Base-by-base conservation (phyloP, 345 rosid species). In the Boechera retrofracta region DNA sequence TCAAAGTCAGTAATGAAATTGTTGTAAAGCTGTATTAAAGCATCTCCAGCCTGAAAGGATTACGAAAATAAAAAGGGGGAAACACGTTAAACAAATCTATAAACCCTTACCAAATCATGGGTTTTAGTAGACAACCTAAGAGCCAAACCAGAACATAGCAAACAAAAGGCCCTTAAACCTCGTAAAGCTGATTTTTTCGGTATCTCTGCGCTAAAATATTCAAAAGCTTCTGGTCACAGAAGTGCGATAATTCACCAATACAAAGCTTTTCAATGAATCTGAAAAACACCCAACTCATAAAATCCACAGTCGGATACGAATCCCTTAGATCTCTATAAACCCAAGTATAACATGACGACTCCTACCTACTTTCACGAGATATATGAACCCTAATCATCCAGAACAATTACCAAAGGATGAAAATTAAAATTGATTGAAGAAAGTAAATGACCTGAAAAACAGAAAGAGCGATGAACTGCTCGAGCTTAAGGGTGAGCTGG, bases 401-500 rank as follows among this genome's bases (percentile, higher is more conserved):
- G 55, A 33, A 29, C 6, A 45, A 28, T 26, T 42, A 69, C 10
- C 5, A 53, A 74, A 45, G 4, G 62, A 59, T 38, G 29, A 21
- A 10, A 58, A 39, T 9, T 39, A 8, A 2, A 39, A 39, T 39
- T 12, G 42, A 65, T 32, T 66, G 4, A 18, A 33, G 7, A 11
- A 9, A 32, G 11, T 39, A 9, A 39, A 0, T 29, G 64, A 91
- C 97, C 97, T 92, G 95, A 60, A 86, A 88, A 77, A 86, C 87
- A 10, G 95, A 83, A 69, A 85, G 97, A 48, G 98, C 81, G 58
- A 92, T 87, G 86, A 95, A 92, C 83, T 91, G 96, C 66, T 95
- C 98, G 72, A 95, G 98, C 89, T 95, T 95, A 75, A 89, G 84
- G 79, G 97, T 88, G 81, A 95, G 98, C 83, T 95, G 97, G 51